Conservation (phyloP, 306 rosid species). For the Vachellia collinsii region DNA sequence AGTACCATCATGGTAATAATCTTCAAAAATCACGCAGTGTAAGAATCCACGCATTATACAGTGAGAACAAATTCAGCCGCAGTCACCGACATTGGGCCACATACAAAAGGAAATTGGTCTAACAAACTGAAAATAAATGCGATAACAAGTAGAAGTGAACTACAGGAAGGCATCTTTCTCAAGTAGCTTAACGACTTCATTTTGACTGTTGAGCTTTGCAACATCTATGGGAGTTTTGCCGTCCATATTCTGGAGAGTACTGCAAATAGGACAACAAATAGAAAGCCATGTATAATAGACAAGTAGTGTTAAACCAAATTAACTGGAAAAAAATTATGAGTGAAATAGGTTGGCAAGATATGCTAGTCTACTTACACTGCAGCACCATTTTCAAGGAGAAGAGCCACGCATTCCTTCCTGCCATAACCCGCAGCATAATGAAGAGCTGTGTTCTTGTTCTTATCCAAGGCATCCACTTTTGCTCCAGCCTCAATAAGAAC, state of each 20-base stretch:
- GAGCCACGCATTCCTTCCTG: constrained; percentile 94
- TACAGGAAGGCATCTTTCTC: constrained; percentile 97
- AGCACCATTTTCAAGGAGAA: constrained; percentile 88
- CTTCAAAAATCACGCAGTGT: constrained; percentile 35
- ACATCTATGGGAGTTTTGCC: constrained; percentile 98
- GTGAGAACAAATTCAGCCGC: constrained; percentile 27
- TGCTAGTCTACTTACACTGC: constrained; percentile 79
- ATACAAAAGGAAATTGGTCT: constrained; percentile 30
- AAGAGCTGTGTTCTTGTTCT: constrained; percentile 95
- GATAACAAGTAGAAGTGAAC: constrained; percentile 32
- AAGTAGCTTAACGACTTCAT: constrained; percentile 88
- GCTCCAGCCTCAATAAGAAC: constrained; percentile 96
- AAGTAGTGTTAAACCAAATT: not conserved
- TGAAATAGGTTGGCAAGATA: not conserved
- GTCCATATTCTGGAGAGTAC: constrained; percentile 94
- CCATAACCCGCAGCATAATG: constrained; percentile 99
- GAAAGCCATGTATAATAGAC: not conserved
- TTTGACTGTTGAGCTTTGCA: constrained; percentile 93
- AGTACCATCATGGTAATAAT: constrained; percentile 19
- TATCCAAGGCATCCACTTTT: constrained; percentile 91
- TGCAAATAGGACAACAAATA: constrained; percentile 46
- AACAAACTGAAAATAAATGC: constrained; percentile 25
- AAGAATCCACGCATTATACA: constrained; percentile 40
- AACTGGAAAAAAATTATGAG: not conserved
- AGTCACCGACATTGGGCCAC: constrained; percentile 31